These are phyloP conservation scores for Omphalotus guepiniiformis DNA, from an alignment of 768 basidiomycete genomes.

Conservation along the genomic window DNA sequence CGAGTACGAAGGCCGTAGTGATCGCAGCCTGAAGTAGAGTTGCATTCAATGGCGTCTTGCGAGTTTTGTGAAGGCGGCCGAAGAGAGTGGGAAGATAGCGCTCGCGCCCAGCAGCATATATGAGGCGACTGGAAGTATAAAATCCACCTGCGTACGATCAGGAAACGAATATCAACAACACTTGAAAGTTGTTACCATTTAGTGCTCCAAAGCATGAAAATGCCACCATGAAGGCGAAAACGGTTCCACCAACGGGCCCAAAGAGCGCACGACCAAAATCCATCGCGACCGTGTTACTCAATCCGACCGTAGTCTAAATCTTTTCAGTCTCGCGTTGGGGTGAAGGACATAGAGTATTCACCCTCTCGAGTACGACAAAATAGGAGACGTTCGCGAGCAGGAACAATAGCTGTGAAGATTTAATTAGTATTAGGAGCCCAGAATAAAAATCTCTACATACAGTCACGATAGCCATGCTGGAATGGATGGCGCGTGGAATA, in stretches of 20 bases:
- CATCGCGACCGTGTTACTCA: conserved; percentile 83
- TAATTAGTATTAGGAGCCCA: conserved; percentile 4
- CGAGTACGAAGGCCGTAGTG: conserved; percentile 71
- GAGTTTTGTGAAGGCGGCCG: conserved; percentile 64
- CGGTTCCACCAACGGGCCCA: conserved; percentile 78
- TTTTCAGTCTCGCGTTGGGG: conserved; percentile 1
- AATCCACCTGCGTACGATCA: conserved; percentile 46
- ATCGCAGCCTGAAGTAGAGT: conserved; percentile 73
- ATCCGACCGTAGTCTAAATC: conserved; percentile 53
- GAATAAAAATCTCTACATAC: conserved; percentile 35
- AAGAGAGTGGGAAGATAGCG: conserved; percentile 84
- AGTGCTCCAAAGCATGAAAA: conserved; percentile 94
- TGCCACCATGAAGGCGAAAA: conserved; percentile 90
- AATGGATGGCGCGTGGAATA: conserved; percentile 84
- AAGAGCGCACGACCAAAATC: conserved; percentile 90
- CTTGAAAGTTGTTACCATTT: conserved; percentile 53
- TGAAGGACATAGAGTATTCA: conserved; percentile 18
- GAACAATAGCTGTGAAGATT: conserved; percentile 56
- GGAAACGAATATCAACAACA: conserved; percentile 7
- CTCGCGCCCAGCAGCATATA: conserved; percentile 87
- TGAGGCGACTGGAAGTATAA: conserved; percentile 77
- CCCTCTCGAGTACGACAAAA: conserved; percentile 89
- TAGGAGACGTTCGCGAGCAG: conserved; percentile 84
- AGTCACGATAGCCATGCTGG: conserved; percentile 82
- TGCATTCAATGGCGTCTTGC: conserved; percentile 87